Conservation (phyloP, 2,329 filamentous ascomycete genomes). For the Aspergillus chevalieri region DNA sequence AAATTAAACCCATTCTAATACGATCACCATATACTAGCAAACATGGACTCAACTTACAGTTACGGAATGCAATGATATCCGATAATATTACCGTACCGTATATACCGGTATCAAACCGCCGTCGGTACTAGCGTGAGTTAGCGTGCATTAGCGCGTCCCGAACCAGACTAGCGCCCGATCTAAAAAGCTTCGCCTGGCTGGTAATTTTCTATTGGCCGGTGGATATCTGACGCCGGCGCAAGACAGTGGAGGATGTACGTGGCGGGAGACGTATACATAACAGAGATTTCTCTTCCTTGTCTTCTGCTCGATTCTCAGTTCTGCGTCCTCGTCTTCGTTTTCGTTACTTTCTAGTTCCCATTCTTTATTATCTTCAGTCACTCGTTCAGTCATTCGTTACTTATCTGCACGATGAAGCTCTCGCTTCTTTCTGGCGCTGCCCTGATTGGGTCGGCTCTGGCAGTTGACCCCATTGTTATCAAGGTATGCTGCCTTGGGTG, state of each 20-base stretch:
- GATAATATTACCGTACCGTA: too few relatives aligned
- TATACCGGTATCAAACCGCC: not conserved
- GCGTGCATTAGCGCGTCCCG: not conserved
- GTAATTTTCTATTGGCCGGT: not conserved
- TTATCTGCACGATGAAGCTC: not conserved
- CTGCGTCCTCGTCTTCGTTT: not conserved
- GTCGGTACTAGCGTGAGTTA: not conserved
- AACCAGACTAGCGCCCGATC: not conserved
- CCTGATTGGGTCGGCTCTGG: not conserved
- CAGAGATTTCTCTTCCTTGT: not conserved
- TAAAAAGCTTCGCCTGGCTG: not conserved
- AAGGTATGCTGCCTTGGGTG: slow-evolving; percentile 47
- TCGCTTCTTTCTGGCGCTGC: not conserved
- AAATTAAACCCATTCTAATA: too few relatives aligned
- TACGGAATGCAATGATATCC: too few relatives aligned
- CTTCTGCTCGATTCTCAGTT: not conserved
- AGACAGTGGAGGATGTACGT: not conserved
- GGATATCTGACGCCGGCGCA: not conserved
- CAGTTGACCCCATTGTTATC: slow-evolving; percentile 44
- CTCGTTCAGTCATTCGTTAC: not conserved
- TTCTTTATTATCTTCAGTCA: not conserved
- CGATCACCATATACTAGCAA: too few relatives aligned
- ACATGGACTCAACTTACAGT: too few relatives aligned
- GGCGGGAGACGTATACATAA: not conserved
- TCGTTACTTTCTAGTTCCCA: not conserved